These are phyloP conservation scores for Hypoxylon fragiforme DNA, from an alignment of 495 filamentous ascomycete species.

Conservation along the genomic window DNA sequence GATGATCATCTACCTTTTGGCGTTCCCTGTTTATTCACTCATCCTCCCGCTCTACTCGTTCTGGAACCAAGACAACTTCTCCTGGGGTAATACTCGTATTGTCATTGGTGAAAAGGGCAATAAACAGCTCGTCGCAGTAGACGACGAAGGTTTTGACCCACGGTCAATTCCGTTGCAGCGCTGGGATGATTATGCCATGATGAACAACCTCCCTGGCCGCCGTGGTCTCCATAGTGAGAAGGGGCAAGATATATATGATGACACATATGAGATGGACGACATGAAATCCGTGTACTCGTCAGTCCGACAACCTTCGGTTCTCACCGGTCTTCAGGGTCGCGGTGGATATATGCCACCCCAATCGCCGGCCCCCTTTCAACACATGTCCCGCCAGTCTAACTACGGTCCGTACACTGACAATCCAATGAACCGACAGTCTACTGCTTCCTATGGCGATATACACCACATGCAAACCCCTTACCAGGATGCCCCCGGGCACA, in stretches of 20 bases:
- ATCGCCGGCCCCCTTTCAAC: conserved; percentile 69
- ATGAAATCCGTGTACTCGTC: conserved; percentile 96
- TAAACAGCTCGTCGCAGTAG: conserved; percentile 83
- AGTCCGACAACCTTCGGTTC: conserved; percentile 87
- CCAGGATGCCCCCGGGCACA: conserved; percentile 49
- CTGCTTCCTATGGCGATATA: conserved; percentile 53
- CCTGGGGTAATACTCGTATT: conserved; percentile 96
- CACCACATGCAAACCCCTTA: conserved; percentile 52
- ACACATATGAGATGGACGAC: conserved; percentile 93
- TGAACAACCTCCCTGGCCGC: conserved; percentile 88
- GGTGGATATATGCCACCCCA: conserved; percentile 77
- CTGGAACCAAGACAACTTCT: conserved; percentile 99
- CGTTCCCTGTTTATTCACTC: conserved; percentile 92
- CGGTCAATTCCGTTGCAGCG: conserved; percentile 89
- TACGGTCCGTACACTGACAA: conserved; percentile 45
- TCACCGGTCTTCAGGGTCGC: conserved; percentile 79
- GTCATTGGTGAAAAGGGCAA: conserved; percentile 91
- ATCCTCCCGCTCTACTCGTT: conserved; percentile 94
- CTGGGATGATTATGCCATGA: conserved; percentile 97
- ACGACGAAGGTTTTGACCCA: conserved; percentile 88
- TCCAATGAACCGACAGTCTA: conserved; percentile 52
- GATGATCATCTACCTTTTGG: conserved; percentile 98
- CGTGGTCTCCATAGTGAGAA: conserved; percentile 77
- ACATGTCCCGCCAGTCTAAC: conserved; percentile 49
- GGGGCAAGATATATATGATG: conserved; percentile 61